These are phyloP conservation scores for Ceratocystis huliohia DNA, from an alignment of 2,329 filamentous ascomycete species.

Conservation along the genomic window DNA sequence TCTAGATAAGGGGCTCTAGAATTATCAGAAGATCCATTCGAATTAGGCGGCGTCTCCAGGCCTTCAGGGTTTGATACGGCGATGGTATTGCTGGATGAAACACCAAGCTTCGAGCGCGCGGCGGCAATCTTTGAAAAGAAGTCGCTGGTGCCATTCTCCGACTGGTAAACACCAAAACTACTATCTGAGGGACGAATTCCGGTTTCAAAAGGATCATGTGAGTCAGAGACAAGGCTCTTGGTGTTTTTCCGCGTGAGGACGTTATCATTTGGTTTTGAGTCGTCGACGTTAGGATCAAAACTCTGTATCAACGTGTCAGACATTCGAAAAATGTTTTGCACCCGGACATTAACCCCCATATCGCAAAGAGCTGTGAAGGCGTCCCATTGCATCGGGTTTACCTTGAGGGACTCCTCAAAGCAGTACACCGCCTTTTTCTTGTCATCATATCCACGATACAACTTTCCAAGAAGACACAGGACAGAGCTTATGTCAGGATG, in stretches of 20 bases:
- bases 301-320: constrained; percentile 42
- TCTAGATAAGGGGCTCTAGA: constrained; percentile 26
- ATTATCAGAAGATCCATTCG: constrained; percentile 18
- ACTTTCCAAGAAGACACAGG: constrained; percentile 72
- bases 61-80: constrained; percentile 37
- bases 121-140: constrained; percentile 45
- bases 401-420: constrained; percentile 77
- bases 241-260: constrained; percentile 20
- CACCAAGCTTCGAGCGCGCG: constrained; percentile 34
- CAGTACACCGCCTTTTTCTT: constrained; percentile 72
- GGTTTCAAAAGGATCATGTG: constrained; percentile 40
- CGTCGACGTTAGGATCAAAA: constrained; percentile 29
- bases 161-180: constrained; percentile 20
- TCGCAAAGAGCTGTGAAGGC: constrained; percentile 83
- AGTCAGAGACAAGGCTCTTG: constrained; percentile 13
- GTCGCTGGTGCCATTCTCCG: constrained; percentile 27
- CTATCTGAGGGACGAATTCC: constrained; percentile 11
- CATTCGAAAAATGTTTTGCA: constrained; percentile 75
- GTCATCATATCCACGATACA: constrained; percentile 71
- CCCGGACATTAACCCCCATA: constrained; percentile 66
- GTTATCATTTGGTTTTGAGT: constrained; percentile 17
- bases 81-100: constrained; percentile 24
- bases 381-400: constrained; percentile 97
- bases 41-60: constrained; percentile 46
- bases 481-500: constrained; percentile 73